Base-by-base conservation (phyloP, 495 filamentous ascomycete genomes). In the Aspergillus homomorphus region DNA sequence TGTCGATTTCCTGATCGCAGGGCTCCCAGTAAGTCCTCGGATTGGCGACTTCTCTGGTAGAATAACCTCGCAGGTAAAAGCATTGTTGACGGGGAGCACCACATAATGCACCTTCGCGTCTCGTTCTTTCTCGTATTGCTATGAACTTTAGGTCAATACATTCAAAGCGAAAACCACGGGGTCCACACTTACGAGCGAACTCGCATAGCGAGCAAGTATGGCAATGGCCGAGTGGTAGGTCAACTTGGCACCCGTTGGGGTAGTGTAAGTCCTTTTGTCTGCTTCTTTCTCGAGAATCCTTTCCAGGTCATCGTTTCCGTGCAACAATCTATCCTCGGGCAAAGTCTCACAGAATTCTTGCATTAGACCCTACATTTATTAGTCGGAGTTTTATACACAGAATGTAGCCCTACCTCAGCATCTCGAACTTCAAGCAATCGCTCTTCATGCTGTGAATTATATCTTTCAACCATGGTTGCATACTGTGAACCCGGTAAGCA, bases 11-110 rank as follows among this genome's bases (percentile, higher is more conserved):
- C 79, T 88, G 2, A 73, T 54, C 52, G 81, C 82, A 1, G 82
- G 70, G 12, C 63, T 65, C 33, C 94, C 93, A 42, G 83, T 79
- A 10, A 85, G 77, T 45, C 80, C 83, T 57, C 76, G 74, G 48
- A 97, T 77, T 0, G 91, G 91, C 0, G 91, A 91, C 22, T 72
- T 81, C 43, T 87, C 83, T 1, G 94, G 94, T 43, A 98, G 76
- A 30, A 91, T 80, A 3, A 96, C 85, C 66, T 98, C 91, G 67
- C 89, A 93, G 49, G 86, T 63, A 66, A 86, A 98, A 20, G 82
- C 79, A 18, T 82, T 78, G n/a, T 77, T 80, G 18, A 80, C 66
- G 5, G 75, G 56, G 8, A 74, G 75, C 2, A 92, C 67, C 24
- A 87, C 69, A 66, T 92, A 98, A 3, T 80, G 82, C 16, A 87